Percentiles rank a stretch among this genome's conserved stretches.
Evolutionary conservation across 495 filamentous ascomycete genomes (phyloP).

Genomic region (Aspergillus homomorphus): DNA sequence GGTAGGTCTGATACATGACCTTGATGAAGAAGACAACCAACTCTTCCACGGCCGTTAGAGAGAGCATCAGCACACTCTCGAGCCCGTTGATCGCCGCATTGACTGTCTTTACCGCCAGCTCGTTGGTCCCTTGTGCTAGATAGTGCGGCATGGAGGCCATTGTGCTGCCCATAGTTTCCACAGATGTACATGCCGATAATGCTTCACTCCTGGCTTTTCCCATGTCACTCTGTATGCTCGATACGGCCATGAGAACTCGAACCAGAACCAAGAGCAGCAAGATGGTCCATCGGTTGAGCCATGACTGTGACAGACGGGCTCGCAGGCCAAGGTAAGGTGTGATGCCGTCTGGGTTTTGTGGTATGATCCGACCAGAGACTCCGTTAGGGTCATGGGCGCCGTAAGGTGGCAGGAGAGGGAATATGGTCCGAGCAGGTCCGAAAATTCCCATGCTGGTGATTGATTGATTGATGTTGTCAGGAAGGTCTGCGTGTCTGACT

Average conservation of each 20-base stretch:
- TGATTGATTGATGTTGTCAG: background rate
- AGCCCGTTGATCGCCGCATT: conserved; percentile 74
- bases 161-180: conserved; percentile 90
- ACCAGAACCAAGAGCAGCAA: conserved; percentile 80
- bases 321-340: conserved; percentile 92
- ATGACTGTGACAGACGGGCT: conserved; percentile 87
- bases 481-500: background rate
- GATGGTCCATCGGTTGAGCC: conserved; percentile 97
- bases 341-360: conserved; percentile 67
- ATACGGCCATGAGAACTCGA: conserved; percentile 71
- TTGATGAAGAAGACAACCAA: conserved; percentile 88
- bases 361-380: conserved; percentile 26
- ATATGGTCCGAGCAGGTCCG: conserved; percentile 32
- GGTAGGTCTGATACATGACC: conserved; percentile 81
- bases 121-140: conserved; percentile 82
- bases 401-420: conserved; percentile 45
- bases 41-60: conserved; percentile 78
- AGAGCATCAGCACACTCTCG: conserved; percentile 69
- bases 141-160: conserved; percentile 99
- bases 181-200: conserved; percentile 79
- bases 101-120: conserved; percentile 72
- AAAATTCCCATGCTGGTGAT: conserved; percentile 31
- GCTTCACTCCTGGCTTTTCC: conserved; percentile 74
- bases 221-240: conserved; percentile 67
- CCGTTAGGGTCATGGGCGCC: conserved; percentile 39